Conservation (phyloP, 2,329 filamentous ascomycete species). For the Fusarium graminum region DNA sequence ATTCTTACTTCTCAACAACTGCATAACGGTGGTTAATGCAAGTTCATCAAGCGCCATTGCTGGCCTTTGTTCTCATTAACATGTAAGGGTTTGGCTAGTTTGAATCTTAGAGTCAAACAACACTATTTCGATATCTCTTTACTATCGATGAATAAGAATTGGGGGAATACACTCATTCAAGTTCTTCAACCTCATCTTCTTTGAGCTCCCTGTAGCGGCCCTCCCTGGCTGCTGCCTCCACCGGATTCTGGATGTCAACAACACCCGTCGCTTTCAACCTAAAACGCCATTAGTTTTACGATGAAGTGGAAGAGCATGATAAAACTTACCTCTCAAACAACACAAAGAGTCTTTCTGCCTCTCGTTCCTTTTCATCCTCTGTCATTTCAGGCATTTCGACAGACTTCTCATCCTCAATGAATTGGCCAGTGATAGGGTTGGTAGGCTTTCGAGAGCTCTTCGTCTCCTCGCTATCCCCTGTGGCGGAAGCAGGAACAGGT, state of each 20-base stretch:
- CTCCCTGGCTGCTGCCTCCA: slow-evolving; percentile 75
- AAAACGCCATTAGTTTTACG: slow-evolving; percentile 32
- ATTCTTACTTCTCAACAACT: not conserved
- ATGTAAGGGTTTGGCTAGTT: not conserved
- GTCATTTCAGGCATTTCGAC: slow-evolving; percentile 80
- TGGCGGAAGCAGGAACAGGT: slow-evolving; percentile 75
- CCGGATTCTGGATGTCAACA: slow-evolving; percentile 82
- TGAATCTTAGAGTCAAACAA: not conserved
- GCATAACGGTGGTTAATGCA: not conserved
- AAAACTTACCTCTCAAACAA: slow-evolving; percentile 81
- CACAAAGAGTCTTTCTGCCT: slow-evolving; percentile 90
- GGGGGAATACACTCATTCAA: slow-evolving; percentile 49
- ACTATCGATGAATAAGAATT: not conserved
- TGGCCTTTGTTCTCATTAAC: slow-evolving; percentile 15
- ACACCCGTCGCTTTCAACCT: slow-evolving; percentile 80
- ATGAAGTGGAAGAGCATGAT: too few relatives aligned
- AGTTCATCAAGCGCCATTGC: not conserved
- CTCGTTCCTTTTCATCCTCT: slow-evolving; percentile 88
- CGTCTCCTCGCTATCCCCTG: slow-evolving; percentile 58
- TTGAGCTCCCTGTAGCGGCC: slow-evolving; percentile 78
- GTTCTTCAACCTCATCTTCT: slow-evolving; percentile 64
- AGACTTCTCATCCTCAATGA: slow-evolving; percentile 74
- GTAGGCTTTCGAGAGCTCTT: slow-evolving; percentile 60
- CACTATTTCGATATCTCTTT: not conserved
- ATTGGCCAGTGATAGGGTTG: slow-evolving; percentile 91